phyloP scores from a whole-genome alignment of 768 basidiomycete species.

The Rhodotorula sphaerocarpa region DNA sequence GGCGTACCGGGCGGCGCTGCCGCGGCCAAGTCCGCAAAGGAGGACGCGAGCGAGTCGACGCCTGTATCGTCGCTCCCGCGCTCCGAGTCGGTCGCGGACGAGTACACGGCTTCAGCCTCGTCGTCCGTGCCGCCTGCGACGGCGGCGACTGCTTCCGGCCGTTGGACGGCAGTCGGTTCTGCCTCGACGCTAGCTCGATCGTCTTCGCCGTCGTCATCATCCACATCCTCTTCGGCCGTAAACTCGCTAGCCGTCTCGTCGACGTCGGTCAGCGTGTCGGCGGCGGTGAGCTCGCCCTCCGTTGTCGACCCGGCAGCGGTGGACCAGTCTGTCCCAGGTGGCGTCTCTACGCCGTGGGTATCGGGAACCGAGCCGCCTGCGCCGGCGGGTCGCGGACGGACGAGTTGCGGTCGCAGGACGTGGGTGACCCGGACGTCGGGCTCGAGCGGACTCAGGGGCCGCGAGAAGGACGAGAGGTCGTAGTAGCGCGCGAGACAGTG shows the following conservation, averaged over 20 bases:
- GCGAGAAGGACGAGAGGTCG: constrained; percentile 24
- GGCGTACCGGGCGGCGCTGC: not conserved
- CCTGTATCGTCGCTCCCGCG: not conserved
- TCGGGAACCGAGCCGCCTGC: too few relatives aligned
- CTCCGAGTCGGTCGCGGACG: constrained; percentile 5
- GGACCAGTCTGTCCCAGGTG: constrained; percentile 23
- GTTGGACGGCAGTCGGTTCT: too few relatives aligned
- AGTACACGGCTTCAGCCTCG: constrained; percentile 9
- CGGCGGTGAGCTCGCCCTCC: constrained; percentile 5
- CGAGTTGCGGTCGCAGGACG: constrained; percentile 20
- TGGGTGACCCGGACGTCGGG: constrained; percentile 21
- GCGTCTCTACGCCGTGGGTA: constrained; percentile 14
- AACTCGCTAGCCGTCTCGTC: constrained; percentile 4
- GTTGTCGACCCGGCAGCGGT: not conserved
- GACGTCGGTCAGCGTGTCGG: not conserved
- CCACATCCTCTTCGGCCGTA: constrained; percentile 9
- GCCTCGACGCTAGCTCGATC: not conserved
- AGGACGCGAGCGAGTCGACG: constrained; percentile 24
- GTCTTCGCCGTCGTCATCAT: not conserved
- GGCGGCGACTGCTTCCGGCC: not conserved
- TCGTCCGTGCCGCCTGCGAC: not conserved
- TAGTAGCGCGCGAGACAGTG: constrained; percentile 32
- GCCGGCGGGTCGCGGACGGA: not conserved
- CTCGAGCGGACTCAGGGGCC: constrained; percentile 22
- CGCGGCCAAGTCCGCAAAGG: constrained; percentile 6